Percentiles rank a stretch among this genome's conserved stretches.
These are phyloP conservation scores for Coemansia sp. DNA, from an alignment of 192 early-diverging fungal species.

Conservation along the genomic window DNA sequence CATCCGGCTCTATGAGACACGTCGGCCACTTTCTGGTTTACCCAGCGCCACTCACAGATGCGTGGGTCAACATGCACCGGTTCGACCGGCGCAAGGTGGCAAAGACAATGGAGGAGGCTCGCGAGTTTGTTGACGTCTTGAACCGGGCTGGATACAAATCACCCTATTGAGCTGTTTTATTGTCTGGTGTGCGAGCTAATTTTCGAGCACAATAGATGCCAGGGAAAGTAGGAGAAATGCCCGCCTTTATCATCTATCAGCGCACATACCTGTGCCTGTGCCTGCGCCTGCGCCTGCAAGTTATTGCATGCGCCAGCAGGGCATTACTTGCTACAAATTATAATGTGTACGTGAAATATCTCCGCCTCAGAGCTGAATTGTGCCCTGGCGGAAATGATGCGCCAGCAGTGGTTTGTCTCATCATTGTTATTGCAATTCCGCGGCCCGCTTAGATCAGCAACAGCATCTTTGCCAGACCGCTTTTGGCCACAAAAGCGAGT, in stretches of 20 bases:
- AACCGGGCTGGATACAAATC: conserved; percentile 46
- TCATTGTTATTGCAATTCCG: background rate
- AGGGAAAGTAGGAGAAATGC: background rate
- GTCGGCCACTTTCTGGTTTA: conserved; percentile 22
- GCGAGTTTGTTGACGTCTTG: conserved; percentile 44
- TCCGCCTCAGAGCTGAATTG: background rate
- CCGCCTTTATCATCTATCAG: background rate
- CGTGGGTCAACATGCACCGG: conserved; percentile 50
- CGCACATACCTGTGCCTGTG: background rate
- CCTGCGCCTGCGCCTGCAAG: background rate
- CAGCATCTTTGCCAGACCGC: background rate
- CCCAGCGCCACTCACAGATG: conserved; percentile 36
- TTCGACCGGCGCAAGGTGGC: conserved; percentile 29
- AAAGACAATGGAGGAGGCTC: conserved; percentile 31
- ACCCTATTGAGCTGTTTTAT: conserved; percentile 20
- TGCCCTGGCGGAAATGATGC: background rate
- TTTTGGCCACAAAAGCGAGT: background rate
- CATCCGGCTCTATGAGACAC: background rate
- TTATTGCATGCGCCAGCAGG: background rate
- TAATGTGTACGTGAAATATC: background rate
- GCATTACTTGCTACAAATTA: background rate
- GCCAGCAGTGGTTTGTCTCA: background rate
- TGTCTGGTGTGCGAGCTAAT: background rate
- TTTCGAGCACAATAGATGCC: background rate
- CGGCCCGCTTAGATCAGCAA: background rate